phyloP scores from a whole-genome alignment of 1,139 yeast species.

The Pichia terricola region DNA sequence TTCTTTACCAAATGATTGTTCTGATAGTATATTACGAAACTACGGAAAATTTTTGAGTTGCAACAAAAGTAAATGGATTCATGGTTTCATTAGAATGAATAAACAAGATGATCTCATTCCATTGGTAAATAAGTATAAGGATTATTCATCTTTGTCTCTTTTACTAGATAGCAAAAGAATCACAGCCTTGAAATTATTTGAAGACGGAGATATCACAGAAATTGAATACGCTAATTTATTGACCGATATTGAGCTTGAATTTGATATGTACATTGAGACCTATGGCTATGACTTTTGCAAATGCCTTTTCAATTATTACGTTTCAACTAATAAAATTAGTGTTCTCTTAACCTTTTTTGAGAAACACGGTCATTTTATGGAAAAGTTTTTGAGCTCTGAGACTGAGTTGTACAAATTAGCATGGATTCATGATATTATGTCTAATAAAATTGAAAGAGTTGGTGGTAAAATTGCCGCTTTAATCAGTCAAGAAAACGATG shows the following conservation, averaged over 20 bases:
- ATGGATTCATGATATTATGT: conserved; percentile 59
- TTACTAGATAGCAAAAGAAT: conserved; percentile 45
- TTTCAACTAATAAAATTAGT: conserved; percentile 44
- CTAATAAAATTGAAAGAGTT: not conserved
- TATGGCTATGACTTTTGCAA: conserved; percentile 66
- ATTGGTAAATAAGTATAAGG: conserved; percentile 60
- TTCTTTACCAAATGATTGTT: too few species aligned
- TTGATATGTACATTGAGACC: conserved; percentile 45
- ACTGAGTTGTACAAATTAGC: conserved; percentile 44
- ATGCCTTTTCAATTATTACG: conserved; percentile 51
- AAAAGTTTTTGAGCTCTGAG: conserved; percentile 40
- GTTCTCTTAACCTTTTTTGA: conserved; percentile 50
- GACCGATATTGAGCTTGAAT: conserved; percentile 28
- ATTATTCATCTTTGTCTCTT: conserved; percentile 56
- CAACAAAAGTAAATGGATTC: conserved; percentile 23
- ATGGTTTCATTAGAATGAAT: conserved; percentile 14
- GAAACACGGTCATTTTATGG: conserved; percentile 40
- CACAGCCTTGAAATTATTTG: conserved; percentile 1
- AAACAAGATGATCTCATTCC: conserved; percentile 27
- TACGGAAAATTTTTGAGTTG: too few species aligned
- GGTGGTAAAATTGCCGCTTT: not conserved
- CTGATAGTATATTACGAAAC: too few species aligned
- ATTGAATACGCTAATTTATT: conserved; percentile 5
- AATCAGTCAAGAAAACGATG: not conserved
- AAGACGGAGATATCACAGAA: conserved; percentile 5